Percentiles rank a stretch among this genome's conserved stretches.
phyloP scores from a whole-genome alignment of 2,329 filamentous ascomycete genomes.

The Didymella lethalis region DNA sequence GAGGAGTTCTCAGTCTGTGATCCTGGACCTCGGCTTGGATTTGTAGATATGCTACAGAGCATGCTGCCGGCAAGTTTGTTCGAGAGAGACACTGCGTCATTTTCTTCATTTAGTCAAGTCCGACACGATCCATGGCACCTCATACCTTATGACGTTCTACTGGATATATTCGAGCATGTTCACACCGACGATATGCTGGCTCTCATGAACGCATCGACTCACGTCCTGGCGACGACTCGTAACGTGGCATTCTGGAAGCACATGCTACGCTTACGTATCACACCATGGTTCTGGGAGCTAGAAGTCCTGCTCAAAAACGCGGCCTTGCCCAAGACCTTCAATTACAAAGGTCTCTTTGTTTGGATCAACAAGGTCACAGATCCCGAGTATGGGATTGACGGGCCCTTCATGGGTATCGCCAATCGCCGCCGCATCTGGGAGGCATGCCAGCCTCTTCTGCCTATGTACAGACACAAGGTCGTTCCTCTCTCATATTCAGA shows the following conservation, averaged over 20 bases:
- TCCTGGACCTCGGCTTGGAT: conserved; percentile 7
- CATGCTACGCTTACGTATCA: conserved; percentile 22
- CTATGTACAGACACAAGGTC: conserved; percentile 4
- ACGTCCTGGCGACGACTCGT: conserved; percentile 20
- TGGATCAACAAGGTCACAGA: conserved; percentile 33
- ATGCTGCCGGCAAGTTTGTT: neutral
- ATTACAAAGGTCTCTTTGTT: conserved; percentile 31
- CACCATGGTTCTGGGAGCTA: conserved; percentile 27
- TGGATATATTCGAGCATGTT: conserved; percentile 18
- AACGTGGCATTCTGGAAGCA: conserved; percentile 26
- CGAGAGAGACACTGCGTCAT: neutral
- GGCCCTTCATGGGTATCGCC: conserved; percentile 40
- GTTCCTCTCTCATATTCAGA: neutral
- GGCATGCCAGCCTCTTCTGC: conserved; percentile 15
- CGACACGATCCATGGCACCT: conserved; percentile 22
- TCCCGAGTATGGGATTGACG: conserved; percentile 29
- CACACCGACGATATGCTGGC: conserved; percentile 14
- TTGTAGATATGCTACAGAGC: neutral
- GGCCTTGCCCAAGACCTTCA: conserved; percentile 10
- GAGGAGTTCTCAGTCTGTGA: conserved; percentile 29
- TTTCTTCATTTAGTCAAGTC: conserved; percentile 6
- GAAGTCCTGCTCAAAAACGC: conserved; percentile 1
- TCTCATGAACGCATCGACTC: conserved; percentile 26
- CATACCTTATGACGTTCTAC: conserved; percentile 28
- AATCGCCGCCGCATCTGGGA: conserved; percentile 46